phyloP scores from a whole-genome alignment of 768 basidiomycete species.

The Paxillus rubicundulus region DNA sequence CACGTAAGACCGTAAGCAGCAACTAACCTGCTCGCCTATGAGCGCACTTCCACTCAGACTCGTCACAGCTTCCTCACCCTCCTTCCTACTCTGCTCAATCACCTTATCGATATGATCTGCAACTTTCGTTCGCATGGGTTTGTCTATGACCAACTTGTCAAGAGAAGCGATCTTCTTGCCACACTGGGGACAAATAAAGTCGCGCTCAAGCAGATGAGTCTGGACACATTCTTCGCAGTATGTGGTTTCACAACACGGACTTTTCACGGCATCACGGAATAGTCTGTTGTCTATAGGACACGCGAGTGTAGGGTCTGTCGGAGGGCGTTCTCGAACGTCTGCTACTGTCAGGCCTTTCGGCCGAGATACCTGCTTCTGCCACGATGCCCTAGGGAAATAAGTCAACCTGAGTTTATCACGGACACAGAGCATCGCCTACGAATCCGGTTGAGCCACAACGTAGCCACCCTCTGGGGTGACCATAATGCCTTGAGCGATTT shows the following conservation, averaged over 20 bases:
- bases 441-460: constrained; percentile 94
- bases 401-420: background rate
- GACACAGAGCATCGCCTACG: constrained; percentile 51
- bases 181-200: constrained; percentile 93
- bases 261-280: constrained; percentile 91
- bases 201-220: constrained; percentile 88
- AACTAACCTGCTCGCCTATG: constrained; percentile 37
- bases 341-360: constrained; percentile 79
- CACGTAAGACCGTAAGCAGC: background rate
- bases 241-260: constrained; percentile 86
- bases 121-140: constrained; percentile 73
- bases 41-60: constrained; percentile 20
- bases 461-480: constrained; percentile 98
- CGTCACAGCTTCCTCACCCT: constrained; percentile 46
- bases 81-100: constrained; percentile 74
- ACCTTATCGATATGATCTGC: constrained; percentile 78
- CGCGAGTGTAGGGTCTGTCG: constrained; percentile 72
- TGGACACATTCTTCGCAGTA: constrained; percentile 99
- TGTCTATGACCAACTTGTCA: constrained; percentile 83
- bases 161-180: constrained; percentile 83
- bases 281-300: constrained; percentile 94
- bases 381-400: constrained; percentile 64
- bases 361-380: constrained; percentile 88
- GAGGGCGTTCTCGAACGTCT: constrained; percentile 85
- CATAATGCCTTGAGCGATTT: constrained; percentile 87